Base-by-base conservation (phyloP, 768 basidiomycete species). In the Trichaptum fuscoviolaceum region DNA sequence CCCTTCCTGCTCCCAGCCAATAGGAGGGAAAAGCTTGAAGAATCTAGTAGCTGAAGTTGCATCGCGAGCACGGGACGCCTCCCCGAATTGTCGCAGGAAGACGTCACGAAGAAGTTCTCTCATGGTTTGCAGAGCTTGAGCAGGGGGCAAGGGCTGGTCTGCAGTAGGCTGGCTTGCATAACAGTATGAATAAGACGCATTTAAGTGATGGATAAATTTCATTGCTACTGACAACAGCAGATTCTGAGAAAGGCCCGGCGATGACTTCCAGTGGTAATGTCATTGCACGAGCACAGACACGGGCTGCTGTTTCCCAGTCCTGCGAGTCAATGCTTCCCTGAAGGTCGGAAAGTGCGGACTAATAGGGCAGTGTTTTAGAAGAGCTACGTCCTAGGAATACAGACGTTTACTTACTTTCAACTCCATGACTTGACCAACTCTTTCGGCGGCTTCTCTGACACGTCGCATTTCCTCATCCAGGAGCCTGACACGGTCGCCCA, bases 11-110 rank as follows among this genome's bases (percentile, higher is more conserved):
- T 99, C 95, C 85, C 94, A 97, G 7, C 94, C 95, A 64, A 99
- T 95, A 2, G 89, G 88, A 4, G 97, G 97, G 76, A 99, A 99
- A 2, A 99, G 81, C 75, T 98, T 95, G 84, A 99, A 99, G 78
- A 92, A 99, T 15, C 97, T 88, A 71, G 89, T 95, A 1, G 92
- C 95, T 0, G 89, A 88, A 17, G 88, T 88, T 26, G 95, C 90
- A 77, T 98, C 94, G 27, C 92, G 85, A 17, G 86, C 84, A 24
- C 81, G 82, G 5, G 94, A 93, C 0, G 96, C 97, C 65, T 87
- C 81, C 58, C 88, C 85, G 73, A 99, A 99, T 63, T 90, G 85
- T n/a, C 79, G 80, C 35, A 83, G 83, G 77, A 99, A 99, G 36
- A 91, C 85, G 12, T 82, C 77, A 12, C 99, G 82, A 7, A 99